Evolutionary conservation across 2,329 filamentous ascomycete genomes (phyloP), one percentile per base, ranked within the genome.

Genomic region (Xylariaceae sp.): DNA sequence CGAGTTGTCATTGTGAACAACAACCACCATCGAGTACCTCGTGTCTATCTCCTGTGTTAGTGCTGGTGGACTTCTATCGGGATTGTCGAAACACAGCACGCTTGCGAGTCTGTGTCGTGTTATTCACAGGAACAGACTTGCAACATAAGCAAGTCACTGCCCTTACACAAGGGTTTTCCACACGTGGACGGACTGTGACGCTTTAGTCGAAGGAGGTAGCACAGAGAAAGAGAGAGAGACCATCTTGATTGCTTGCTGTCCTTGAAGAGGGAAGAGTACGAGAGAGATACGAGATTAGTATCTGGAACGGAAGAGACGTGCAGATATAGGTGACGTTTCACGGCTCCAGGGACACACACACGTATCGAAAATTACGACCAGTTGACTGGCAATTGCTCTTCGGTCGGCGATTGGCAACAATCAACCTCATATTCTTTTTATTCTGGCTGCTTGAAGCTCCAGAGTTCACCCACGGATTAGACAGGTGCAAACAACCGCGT

Each of bases 271-370:
- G 41, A 41, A 48, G 23, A 15, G 17, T 18, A 50, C 47, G 47
- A 49, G 17, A 34, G 23, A 34, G 23, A 37, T 11, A 11, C 34
- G 45, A 45, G 54, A 35, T 41, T 34, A 17, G 45, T 39, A 56
- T 30, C 15, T 30, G 44, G 39, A 55, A 52, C 60, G 18, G 18
- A 53, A 56, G 30, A 48, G 50, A 47, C 34, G 49, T 55, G 52
- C 50, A 53, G 35, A 57, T 49, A 62, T 37, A 58, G 44, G 52
- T 18, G 50, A 55, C 50, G 60, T 62, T 23, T 53, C 53, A 58
- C 59, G 48, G 30, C 51, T 51, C 52, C 23, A 45, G 41, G 30
- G n/a, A 58, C 44, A 52, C 35, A 15, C 23, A 51, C 4, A 58
- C 50, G 2, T 30, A 30, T 30, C 23, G 4, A 30, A 30, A 30